Conservation (phyloP, 106 monocot genomes). For the Iris macrosiphon region DNA sequence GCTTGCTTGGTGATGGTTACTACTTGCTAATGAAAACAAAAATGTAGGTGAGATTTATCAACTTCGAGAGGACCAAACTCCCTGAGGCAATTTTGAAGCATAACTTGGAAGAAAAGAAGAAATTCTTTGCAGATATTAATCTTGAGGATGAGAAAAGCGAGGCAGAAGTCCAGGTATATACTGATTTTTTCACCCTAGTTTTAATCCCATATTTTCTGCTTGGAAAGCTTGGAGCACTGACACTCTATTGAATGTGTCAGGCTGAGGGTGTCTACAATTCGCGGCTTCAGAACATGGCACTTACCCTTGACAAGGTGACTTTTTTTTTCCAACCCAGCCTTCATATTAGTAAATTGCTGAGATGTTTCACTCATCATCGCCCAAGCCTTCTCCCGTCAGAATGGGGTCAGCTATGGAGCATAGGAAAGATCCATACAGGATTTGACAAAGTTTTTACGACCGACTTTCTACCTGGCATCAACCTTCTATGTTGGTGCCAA, state of each 20-base stretch:
- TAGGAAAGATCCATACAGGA: too few species aligned
- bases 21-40: not conserved
- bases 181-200: not conserved
- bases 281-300: constrained; percentile 82
- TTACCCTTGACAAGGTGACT: constrained; percentile 92
- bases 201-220: not conserved
- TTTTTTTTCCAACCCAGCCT: not conserved
- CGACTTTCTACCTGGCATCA: too few species aligned
- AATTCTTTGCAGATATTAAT: constrained; percentile 72
- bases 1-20: not conserved
- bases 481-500: too few species aligned
- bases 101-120: constrained; percentile 91
- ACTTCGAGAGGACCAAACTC: constrained; percentile 84
- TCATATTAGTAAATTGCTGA: too few species aligned
- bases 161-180: constrained; percentile 74
- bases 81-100: constrained; percentile 86
- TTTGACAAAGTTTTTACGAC: too few species aligned
- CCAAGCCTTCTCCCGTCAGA: too few species aligned
- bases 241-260: constrained; percentile 24
- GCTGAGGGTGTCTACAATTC: constrained; percentile 95
- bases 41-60: constrained; percentile 91
- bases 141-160: constrained; percentile 81
- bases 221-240: not conserved
- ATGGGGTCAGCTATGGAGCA: too few species aligned
- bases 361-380: too few species aligned